Conservation (phyloP, 2,329 filamentous ascomycete genomes). For the Colletotrichum spinosum region DNA sequence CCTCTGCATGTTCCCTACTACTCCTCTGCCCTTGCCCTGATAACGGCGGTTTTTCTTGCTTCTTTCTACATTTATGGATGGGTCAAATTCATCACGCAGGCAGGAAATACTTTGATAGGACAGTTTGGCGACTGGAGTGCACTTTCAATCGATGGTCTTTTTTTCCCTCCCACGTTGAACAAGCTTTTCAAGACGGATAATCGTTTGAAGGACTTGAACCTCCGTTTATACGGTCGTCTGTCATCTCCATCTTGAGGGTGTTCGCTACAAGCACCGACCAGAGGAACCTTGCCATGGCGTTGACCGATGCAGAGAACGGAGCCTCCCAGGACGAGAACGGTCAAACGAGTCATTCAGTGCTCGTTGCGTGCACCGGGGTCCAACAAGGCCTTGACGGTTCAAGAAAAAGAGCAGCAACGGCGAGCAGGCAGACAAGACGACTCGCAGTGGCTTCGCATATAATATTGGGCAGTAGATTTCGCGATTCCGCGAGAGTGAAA, state of each 20-base stretch:
- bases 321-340: conserved; percentile 4
- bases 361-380: conserved; percentile 3
- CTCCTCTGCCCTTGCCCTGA: conserved; percentile 37
- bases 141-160: conserved; percentile 53
- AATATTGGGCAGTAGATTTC: conserved; percentile 16
- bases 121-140: conserved; percentile 64
- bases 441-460: neutral
- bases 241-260: neutral
- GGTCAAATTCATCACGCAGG: conserved; percentile 50
- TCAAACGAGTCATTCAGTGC: conserved; percentile 24
- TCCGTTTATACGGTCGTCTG: conserved; percentile 5
- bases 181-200: neutral
- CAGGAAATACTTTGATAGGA: conserved; percentile 58
- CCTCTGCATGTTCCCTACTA: conserved; percentile 27
- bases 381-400: neutral
- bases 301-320: conserved; percentile 5
- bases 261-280: conserved; percentile 22
- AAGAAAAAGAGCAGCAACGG: neutral
- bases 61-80: conserved; percentile 46
- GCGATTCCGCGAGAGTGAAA: conserved; percentile 4
- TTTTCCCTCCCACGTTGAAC: conserved; percentile 23
- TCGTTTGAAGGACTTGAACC: neutral
- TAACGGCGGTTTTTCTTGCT: conserved; percentile 38
- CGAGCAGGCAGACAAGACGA: conserved; percentile 7
- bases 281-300: conserved; percentile 8